phyloP scores from a whole-genome alignment of 768 basidiomycete species.

The Podaxis mareebaensis region DNA sequence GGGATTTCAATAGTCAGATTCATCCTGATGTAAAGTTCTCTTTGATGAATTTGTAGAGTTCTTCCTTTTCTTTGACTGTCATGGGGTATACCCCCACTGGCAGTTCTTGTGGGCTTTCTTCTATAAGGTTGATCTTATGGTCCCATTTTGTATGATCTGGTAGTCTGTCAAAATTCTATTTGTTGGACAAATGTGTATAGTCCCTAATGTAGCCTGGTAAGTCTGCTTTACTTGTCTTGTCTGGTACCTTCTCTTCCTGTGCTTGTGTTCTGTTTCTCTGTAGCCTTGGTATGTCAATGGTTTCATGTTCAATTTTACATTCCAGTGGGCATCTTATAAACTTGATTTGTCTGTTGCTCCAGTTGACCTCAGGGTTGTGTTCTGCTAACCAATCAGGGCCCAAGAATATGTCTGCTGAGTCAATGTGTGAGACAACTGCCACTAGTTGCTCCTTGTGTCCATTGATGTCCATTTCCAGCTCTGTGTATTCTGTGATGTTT shows the following conservation, averaged over 20 bases:
- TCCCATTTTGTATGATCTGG: not conserved
- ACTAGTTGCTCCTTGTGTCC: not conserved
- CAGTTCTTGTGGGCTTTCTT: not conserved
- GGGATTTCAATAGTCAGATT: conserved; percentile 24
- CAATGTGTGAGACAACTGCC: not conserved
- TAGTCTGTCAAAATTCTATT: not conserved
- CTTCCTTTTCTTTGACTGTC: conserved; percentile 27
- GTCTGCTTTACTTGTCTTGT: not conserved
- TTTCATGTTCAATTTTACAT: not conserved
- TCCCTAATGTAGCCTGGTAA: not conserved
- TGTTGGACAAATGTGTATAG: not conserved
- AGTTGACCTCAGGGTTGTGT: not conserved
- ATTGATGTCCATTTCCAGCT: not conserved
- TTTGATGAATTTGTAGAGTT: conserved; percentile 24
- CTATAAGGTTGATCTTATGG: not conserved
- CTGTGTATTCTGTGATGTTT: not conserved
- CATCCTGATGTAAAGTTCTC: conserved; percentile 23
- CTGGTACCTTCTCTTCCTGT: not conserved
- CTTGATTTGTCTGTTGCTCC: not conserved
- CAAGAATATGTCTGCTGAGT: not conserved
- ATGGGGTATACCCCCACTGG: too few species aligned
- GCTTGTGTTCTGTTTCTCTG: not conserved
- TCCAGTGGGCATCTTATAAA: not conserved
- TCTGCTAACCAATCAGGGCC: not conserved
- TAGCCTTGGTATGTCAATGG: not conserved